Percentiles rank a stretch among this genome's conserved stretches.
phyloP scores from a whole-genome alignment of 768 basidiomycete genomes.

The Leccinum subgranulosum region DNA sequence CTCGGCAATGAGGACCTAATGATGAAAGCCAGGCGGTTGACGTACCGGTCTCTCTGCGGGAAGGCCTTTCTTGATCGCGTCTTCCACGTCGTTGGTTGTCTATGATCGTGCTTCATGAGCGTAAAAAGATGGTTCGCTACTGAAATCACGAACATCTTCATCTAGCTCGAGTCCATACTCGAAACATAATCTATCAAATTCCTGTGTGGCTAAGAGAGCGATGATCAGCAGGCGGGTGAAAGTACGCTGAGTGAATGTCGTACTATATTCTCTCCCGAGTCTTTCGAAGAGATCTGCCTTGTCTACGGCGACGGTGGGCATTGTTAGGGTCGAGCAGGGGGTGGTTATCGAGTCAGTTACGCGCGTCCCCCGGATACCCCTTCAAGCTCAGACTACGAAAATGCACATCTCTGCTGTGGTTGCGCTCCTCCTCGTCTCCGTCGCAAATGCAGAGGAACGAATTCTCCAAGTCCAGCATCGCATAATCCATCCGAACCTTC shows the following conservation, averaged over 20 bases:
- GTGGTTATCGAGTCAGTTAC: conserved; percentile 1
- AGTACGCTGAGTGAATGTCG: conserved; percentile 18
- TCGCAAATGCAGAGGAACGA: conserved; percentile 12
- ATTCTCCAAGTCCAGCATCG: conserved; percentile 27
- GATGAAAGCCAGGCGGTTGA: conserved; percentile 18
- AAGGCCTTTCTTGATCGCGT: conserved; percentile 75
- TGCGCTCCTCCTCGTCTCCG: conserved; percentile 12
- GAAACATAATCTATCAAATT: conserved; percentile 94
- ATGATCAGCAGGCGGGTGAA: conserved; percentile 11
- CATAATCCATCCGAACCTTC: conserved; percentile 31
- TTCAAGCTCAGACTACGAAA: not conserved
- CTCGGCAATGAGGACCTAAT: conserved; percentile 3
- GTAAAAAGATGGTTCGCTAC: not conserved
- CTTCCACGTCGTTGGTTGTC: conserved; percentile 89
- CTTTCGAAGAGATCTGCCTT: conserved; percentile 91
- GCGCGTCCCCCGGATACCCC: conserved; percentile 21
- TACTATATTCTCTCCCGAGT: conserved; percentile 81
- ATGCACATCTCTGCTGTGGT: conserved; percentile 9
- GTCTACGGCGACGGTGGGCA: conserved; percentile 96
- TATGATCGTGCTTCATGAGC: conserved; percentile 30
- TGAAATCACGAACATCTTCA: conserved; percentile 74
- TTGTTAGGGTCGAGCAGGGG: conserved; percentile 26
- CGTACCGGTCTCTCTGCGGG: conserved; percentile 80
- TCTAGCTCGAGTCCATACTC: conserved; percentile 97
- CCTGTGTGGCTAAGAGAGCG: conserved; percentile 69